phyloP scores from a whole-genome alignment of 495 filamentous ascomycete genomes.

The Xylaria longipes region DNA sequence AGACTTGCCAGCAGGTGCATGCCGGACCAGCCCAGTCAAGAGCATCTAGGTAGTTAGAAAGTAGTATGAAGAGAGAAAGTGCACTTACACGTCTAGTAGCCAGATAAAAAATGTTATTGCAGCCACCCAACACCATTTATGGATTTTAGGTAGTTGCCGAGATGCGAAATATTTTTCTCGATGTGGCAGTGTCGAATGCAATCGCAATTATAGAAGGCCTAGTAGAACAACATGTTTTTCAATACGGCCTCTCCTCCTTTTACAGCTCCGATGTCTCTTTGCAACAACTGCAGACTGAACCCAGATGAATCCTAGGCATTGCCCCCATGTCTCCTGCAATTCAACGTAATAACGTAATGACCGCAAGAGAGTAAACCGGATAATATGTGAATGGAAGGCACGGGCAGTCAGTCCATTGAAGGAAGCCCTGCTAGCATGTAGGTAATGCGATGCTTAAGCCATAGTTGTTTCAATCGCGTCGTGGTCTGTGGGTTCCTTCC shows the following conservation, averaged over 20 bases:
- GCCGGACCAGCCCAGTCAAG: not conserved
- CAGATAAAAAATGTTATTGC: not conserved
- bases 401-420: not conserved
- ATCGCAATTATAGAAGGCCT: not conserved
- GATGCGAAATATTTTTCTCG: not conserved
- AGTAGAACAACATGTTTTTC: not conserved
- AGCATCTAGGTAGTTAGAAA: not conserved
- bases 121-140: not conserved
- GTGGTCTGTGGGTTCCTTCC: conserved; percentile 10
- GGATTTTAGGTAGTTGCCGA: not conserved
- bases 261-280: not conserved
- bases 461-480: not conserved
- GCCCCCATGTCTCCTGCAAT: not conserved
- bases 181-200: not conserved
- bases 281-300: not conserved
- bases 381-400: not conserved
- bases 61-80: not conserved
- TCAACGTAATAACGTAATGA: conserved; percentile 2
- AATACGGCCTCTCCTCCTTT: not conserved
- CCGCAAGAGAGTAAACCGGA: not conserved
- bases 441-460: not conserved
- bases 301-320: not conserved
- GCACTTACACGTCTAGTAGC: not conserved
- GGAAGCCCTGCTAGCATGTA: not conserved
- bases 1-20: not conserved